Evolutionary conservation across 2,329 filamentous ascomycete genomes (phyloP).

Genomic region (Davidsoniella australis): DNA sequence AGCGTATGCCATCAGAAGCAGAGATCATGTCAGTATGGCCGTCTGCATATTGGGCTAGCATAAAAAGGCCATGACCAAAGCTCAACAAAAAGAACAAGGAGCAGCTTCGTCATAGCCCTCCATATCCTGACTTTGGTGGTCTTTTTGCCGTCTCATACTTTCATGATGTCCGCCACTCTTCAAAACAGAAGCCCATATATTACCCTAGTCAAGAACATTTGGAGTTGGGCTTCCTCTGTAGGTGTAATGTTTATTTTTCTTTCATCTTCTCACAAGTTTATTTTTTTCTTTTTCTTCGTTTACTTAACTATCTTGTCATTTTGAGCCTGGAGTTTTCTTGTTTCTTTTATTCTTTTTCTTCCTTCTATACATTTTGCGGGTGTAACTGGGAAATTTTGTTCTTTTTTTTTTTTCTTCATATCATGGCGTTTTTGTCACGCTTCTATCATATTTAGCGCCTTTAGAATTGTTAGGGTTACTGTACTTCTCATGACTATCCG

Average conservation of each 20-base stretch:
- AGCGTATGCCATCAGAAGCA: conserved; percentile 39
- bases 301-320: not conserved
- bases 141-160: not conserved
- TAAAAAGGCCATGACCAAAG: conserved; percentile 30
- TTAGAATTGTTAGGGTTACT: not conserved
- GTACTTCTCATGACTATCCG: no score
- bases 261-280: not conserved
- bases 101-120: not conserved
- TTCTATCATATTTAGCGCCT: not conserved
- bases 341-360: no score
- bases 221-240: no score
- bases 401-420: not conserved
- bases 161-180: not conserved
- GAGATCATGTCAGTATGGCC: conserved; percentile 41
- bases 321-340: no score
- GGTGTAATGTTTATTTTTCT: not conserved
- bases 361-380: no score
- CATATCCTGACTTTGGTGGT: not conserved
- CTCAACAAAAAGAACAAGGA: conserved; percentile 6
- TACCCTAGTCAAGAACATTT: not conserved
- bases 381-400: not conserved
- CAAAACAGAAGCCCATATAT: not conserved
- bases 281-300: not conserved
- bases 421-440: not conserved
- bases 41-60: conserved; percentile 42